These are phyloP conservation scores for Colletotrichum sp. DNA, from an alignment of 2,329 filamentous ascomycete species.

Conservation along the genomic window DNA sequence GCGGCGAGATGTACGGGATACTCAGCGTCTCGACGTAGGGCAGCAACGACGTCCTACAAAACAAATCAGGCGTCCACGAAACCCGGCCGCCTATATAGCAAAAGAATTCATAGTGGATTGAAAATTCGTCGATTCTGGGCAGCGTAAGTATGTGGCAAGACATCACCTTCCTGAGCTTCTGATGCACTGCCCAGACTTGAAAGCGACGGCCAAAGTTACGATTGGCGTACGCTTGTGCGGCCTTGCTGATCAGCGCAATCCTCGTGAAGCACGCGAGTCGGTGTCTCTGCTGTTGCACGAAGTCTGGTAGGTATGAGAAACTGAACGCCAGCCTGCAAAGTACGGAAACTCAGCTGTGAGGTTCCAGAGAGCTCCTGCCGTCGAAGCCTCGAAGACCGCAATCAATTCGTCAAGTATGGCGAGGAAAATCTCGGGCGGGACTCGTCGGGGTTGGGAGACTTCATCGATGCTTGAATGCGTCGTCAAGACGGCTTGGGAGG, in stretches of 20 bases:
- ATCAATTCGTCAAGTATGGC: background rate
- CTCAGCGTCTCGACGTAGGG: rapidly evolving
- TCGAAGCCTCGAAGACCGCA: background rate
- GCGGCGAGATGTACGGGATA: rapidly evolving
- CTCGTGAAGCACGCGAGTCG: background rate
- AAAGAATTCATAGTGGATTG: rapidly evolving
- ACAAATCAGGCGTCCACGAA: background rate
- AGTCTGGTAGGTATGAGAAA: rapidly evolving
- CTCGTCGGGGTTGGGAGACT: background rate
- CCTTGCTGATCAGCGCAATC: background rate
- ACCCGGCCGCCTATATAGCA: rapidly evolving
- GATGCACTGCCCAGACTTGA: background rate
- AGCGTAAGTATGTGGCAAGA: background rate
- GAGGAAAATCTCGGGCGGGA: background rate
- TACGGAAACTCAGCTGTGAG: background rate
- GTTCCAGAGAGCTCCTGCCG: rapidly evolving
- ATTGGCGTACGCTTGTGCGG: background rate
- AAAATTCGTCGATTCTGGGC: background rate
- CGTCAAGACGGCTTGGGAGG: background rate
- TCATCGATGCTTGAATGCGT: background rate
- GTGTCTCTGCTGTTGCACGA: background rate
- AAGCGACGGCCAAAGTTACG: background rate
- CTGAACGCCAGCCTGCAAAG: background rate
- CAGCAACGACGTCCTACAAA: rapidly evolving
- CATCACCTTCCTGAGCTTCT: background rate